Percentiles rank a stretch among this genome's conserved stretches.
Conservation (phyloP, 176 grass and related monocot genomes). For the Coix lacrymajobi region DNA sequence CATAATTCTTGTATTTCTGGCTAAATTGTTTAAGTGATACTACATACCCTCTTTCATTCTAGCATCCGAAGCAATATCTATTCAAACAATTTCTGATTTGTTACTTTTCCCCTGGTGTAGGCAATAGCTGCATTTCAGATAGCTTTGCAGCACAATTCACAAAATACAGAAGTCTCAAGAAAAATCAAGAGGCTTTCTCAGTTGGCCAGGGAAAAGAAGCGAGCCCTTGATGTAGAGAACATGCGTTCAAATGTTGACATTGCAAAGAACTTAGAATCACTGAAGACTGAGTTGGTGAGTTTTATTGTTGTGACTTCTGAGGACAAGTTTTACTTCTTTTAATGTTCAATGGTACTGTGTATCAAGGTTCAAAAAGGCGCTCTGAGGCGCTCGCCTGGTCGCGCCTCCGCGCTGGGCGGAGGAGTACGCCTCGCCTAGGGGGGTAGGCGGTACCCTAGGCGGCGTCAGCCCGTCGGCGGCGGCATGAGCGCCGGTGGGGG, state of each 20-base stretch:
- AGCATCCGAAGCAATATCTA: background rate
- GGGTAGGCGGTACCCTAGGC: too few species aligned
- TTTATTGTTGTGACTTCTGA: background rate
- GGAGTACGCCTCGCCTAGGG: too few species aligned
- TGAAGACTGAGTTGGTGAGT: conserved; percentile 84
- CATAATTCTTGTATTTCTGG: background rate
- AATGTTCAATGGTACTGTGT: background rate
- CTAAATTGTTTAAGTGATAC: background rate
- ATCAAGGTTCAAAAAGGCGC: too few species aligned
- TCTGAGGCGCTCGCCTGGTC: too few species aligned
- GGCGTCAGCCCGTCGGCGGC: too few species aligned
- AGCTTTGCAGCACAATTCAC: conserved; percentile 86
- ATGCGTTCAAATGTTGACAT: conserved; percentile 67
- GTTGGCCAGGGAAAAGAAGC: conserved; percentile 80
- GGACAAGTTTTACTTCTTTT: background rate
- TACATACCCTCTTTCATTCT: background rate
- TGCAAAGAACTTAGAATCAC: conserved; percentile 54
- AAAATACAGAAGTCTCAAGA: conserved; percentile 77
- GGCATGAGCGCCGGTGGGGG: too few species aligned
- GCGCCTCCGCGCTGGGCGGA: too few species aligned
- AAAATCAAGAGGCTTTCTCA: conserved; percentile 88
- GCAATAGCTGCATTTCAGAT: conserved; percentile 74
- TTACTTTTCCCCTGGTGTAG: conserved; percentile 31
- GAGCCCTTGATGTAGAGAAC: conserved; percentile 64
- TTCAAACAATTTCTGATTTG: background rate